These are phyloP conservation scores for Kwoniella bestiolae DNA, from an alignment of 768 basidiomycete genomes.

Conservation along the genomic window DNA sequence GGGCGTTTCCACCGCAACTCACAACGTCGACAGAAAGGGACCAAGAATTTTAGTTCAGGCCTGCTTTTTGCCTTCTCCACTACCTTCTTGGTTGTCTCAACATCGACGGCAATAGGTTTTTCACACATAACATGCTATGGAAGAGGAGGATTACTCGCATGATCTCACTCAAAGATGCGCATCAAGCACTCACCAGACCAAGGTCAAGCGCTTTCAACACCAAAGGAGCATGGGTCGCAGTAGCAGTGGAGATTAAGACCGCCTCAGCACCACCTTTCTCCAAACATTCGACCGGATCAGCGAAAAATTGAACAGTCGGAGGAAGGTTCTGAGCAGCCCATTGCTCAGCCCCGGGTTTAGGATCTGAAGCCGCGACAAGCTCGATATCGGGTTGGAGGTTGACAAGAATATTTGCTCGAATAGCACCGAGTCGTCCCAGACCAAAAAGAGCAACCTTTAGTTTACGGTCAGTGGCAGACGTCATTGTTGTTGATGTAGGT, in stretches of 20 bases:
- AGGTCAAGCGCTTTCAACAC: slow-evolving; percentile 24
- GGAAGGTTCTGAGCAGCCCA: slow-evolving; percentile 12
- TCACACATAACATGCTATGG: slow-evolving; percentile 30
- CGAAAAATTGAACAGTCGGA: slow-evolving; percentile 5
- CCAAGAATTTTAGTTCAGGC: slow-evolving; percentile 25
- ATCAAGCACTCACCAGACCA: slow-evolving; percentile 20
- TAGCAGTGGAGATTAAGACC: slow-evolving; percentile 34
- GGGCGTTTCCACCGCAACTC: slow-evolving; percentile 5
- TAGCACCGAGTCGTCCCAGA: slow-evolving; percentile 7
- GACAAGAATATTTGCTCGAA: slow-evolving; percentile 5
- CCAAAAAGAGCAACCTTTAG: slow-evolving; percentile 12
- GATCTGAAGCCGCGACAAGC: slow-evolving; percentile 7
- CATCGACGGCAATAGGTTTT: slow-evolving; percentile 37
- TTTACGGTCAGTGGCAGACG: background rate
- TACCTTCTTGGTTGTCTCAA: slow-evolving; percentile 21
- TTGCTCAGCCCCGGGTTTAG: background rate
- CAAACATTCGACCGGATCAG: slow-evolving; percentile 22
- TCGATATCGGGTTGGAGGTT: slow-evolving; percentile 3
- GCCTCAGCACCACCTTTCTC: slow-evolving; percentile 19
- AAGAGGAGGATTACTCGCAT: background rate
- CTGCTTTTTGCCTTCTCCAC: slow-evolving; percentile 22
- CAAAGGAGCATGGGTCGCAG: slow-evolving; percentile 26
- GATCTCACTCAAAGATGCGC: too few species aligned
- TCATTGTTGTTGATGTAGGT: too few species aligned
- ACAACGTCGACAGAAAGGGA: slow-evolving; percentile 36